A percentile compares a stretch with the other conserved stretches of the same genome.
Conservation (phyloP, 257 asterid species). For the Lithospermum erythrorhizon region DNA sequence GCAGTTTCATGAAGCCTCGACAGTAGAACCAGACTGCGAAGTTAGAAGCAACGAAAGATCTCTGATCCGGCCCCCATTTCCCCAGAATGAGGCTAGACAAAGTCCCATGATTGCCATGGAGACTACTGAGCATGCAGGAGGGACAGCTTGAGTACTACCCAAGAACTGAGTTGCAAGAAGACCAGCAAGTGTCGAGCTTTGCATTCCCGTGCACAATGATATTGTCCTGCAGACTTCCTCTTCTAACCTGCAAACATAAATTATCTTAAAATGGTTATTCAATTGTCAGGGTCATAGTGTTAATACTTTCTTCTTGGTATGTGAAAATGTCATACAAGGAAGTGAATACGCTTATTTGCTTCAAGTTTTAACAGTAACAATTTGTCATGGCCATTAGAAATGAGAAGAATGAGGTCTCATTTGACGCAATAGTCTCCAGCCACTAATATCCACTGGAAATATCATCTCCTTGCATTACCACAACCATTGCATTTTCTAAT, state of each 20-base stretch:
- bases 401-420: too few relatives aligned
- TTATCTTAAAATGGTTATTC: neutral
- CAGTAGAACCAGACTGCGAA: slow-evolving; percentile 31
- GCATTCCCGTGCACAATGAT: slow-evolving; percentile 95
- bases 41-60: slow-evolving; percentile 32
- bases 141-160: slow-evolving; percentile 80
- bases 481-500: neutral
- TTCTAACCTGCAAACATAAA: slow-evolving; percentile 43
- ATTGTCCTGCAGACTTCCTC: slow-evolving; percentile 83
- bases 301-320: too few relatives aligned
- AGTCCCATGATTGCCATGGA: slow-evolving; percentile 99
- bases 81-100: slow-evolving; percentile 96
- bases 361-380: too few relatives aligned
- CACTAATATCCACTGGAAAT: too few relatives aligned
- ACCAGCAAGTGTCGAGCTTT: slow-evolving; percentile 91
- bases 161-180: slow-evolving; percentile 88
- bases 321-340: neutral
- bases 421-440: too few relatives aligned
- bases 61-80: slow-evolving; percentile 57
- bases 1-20: slow-evolving; percentile 20
- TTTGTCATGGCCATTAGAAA: too few relatives aligned
- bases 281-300: neutral
- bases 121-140: slow-evolving; percentile 92
- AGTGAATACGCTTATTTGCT: neutral
- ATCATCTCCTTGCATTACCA: neutral